Percentiles rank a stretch among this genome's conserved stretches.
Conservation (phyloP, 129 eudicot species). For the Mikania micrantha region DNA sequence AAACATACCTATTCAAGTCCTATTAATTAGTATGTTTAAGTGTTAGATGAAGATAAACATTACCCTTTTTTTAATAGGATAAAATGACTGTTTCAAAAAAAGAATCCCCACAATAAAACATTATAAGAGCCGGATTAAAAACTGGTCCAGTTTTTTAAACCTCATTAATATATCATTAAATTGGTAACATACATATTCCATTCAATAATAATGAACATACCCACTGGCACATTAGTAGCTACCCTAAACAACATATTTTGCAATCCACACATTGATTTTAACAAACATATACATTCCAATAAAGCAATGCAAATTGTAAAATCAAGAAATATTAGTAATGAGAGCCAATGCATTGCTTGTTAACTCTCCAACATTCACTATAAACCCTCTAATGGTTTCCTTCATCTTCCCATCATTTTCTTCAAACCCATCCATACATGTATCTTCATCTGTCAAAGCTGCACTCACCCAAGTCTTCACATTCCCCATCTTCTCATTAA, state of each 20-base stretch:
- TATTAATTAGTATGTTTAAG: no score
- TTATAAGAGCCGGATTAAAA: no score
- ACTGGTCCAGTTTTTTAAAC: no score
- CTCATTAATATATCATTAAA: no score
- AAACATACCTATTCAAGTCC: no score
- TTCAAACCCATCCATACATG: constrained; percentile 48
- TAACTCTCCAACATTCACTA: constrained; percentile 32
- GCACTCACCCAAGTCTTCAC: constrained; percentile 58
- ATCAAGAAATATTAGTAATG: constrained; percentile 23
- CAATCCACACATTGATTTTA: neutral
- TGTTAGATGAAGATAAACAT: no score
- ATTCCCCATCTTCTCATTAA: constrained; percentile 35
- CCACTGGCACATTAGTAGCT: neutral
- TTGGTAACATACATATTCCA: no score
- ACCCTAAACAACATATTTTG: neutral
- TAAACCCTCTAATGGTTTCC: constrained; percentile 23
- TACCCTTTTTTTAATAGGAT: no score
- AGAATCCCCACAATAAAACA: no score
- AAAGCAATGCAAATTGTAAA: neutral
- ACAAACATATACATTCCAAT: neutral
- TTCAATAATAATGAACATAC: neutral
- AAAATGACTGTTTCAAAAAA: no score
- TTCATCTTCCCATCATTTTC: constrained; percentile 29
- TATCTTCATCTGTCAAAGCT: constrained; percentile 45
- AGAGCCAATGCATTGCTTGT: constrained; percentile 49